These are phyloP conservation scores for Penicillium odoratum DNA, from an alignment of 495 filamentous ascomycete species.

Conservation along the genomic window DNA sequence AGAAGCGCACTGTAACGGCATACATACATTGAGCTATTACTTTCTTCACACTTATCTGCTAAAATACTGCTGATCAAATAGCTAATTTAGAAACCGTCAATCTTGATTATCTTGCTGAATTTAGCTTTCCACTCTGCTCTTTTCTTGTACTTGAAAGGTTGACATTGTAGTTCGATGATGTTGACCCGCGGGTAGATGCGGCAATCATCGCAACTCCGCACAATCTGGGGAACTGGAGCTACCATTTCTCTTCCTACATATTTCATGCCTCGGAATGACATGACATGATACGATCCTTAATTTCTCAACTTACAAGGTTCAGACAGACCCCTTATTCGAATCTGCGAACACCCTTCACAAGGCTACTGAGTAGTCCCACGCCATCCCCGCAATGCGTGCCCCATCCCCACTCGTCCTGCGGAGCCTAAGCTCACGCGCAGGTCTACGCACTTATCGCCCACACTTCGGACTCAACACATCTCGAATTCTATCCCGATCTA, in stretches of 20 bases:
- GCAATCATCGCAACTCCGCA: conserved; percentile 46
- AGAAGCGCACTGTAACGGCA: conserved; percentile 9
- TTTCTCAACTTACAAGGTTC: background rate
- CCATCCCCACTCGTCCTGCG: conserved; percentile 39
- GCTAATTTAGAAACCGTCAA: background rate
- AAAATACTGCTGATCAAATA: background rate
- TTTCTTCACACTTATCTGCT: background rate
- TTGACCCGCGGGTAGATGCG: conserved; percentile 38
- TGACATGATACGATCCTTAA: background rate
- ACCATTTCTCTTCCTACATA: conserved; percentile 1
- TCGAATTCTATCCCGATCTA: conserved; percentile 17
- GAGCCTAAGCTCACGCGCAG: conserved; percentile 31
- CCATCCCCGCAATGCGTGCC: conserved; percentile 40
- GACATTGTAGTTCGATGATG: conserved; percentile 10
- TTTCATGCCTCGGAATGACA: background rate
- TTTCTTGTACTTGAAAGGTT: background rate
- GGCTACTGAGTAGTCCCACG: background rate
- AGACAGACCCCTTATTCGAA: background rate
- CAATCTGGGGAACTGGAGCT: conserved; percentile 27
- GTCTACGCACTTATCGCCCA: conserved; percentile 13
- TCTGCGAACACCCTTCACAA: background rate
- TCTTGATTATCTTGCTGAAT: background rate
- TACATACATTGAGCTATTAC: background rate
- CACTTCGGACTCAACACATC: conserved; percentile 2
- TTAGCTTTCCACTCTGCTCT: background rate